phyloP scores from a whole-genome alignment of 495 filamentous ascomycete species.

The Penicillium steckii region DNA sequence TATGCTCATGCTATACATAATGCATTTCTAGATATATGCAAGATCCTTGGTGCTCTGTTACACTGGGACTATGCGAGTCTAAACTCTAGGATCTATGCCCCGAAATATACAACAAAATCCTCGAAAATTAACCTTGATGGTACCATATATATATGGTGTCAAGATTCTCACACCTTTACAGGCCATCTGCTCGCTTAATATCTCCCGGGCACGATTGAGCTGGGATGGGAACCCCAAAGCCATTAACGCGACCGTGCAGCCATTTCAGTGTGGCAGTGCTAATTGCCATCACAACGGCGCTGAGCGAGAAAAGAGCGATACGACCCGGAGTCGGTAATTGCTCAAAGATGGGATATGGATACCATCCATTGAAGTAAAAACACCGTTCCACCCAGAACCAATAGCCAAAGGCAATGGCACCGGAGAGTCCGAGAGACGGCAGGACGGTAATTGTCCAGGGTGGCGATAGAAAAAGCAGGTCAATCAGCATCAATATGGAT shows the following conservation, averaged over 20 bases:
- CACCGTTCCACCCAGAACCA: conserved; percentile 90
- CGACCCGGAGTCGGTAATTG: conserved; percentile 60
- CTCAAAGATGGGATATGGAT: conserved; percentile 84
- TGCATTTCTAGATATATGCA: too few relatives aligned
- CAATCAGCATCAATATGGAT: conserved; percentile 65
- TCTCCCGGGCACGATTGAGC: conserved; percentile 31
- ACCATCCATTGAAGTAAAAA: conserved; percentile 75
- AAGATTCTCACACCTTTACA: conserved; percentile 12
- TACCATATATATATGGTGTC: background rate
- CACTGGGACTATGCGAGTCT: too few relatives aligned
- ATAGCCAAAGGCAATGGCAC: conserved; percentile 67
- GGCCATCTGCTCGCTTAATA: conserved; percentile 26
- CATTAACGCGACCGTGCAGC: conserved; percentile 70
- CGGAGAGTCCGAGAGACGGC: conserved; percentile 61
- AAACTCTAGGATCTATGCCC: too few relatives aligned
- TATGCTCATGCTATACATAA: too few relatives aligned
- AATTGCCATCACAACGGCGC: conserved; percentile 67
- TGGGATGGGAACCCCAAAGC: conserved; percentile 35
- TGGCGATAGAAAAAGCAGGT: conserved; percentile 73
- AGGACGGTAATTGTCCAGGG: conserved; percentile 71
- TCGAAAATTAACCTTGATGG: too few relatives aligned
- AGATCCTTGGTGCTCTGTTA: too few relatives aligned
- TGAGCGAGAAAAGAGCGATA: conserved; percentile 63
- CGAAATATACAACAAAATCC: too few relatives aligned
- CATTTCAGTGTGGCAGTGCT: conserved; percentile 66